Evolutionary conservation across 1,284 basidiomycete species (phyloP).

Genomic region (Leccinum subrobustum): DNA sequence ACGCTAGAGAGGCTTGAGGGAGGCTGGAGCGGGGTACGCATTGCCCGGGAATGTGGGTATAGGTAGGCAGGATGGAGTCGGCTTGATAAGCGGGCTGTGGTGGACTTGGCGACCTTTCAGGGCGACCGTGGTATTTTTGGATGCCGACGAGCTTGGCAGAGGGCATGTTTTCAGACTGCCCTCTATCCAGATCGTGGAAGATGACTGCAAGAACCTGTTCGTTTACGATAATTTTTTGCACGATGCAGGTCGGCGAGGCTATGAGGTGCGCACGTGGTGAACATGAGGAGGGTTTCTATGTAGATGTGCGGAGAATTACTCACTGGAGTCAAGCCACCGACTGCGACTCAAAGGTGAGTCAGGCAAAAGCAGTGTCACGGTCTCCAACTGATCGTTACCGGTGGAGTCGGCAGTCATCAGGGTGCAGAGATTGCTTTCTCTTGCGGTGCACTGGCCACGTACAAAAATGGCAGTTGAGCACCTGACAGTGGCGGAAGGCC

Average conservation of each 20-base stretch:
- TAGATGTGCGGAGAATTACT: slow-evolving; percentile 37
- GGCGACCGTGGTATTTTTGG: slow-evolving; percentile 44
- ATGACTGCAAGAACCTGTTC: slow-evolving; percentile 58
- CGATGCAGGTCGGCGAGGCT: slow-evolving; percentile 54
- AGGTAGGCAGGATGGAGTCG: slow-evolving; percentile 33
- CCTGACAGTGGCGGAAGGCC: slow-evolving; percentile 51
- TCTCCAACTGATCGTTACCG: slow-evolving; percentile 39
- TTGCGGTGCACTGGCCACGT: slow-evolving; percentile 45
- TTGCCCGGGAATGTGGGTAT: slow-evolving; percentile 35
- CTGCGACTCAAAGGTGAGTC: slow-evolving; percentile 60
- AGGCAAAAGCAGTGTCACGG: slow-evolving; percentile 54
- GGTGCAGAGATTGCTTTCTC: slow-evolving; percentile 50
- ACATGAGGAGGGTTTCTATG: slow-evolving; percentile 22
- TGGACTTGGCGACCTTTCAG: slow-evolving; percentile 33
- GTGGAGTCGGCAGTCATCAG: slow-evolving; percentile 33
- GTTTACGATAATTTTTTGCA: slow-evolving; percentile 68
- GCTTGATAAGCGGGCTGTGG: slow-evolving; percentile 28
- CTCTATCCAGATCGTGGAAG: slow-evolving; percentile 64
- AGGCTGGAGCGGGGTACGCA: slow-evolving; percentile 36
- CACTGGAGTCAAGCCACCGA: slow-evolving; percentile 55
- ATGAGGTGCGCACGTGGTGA: slow-evolving; percentile 26
- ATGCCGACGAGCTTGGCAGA: slow-evolving; percentile 56
- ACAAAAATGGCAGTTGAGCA: slow-evolving; percentile 61
- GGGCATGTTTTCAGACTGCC: slow-evolving; percentile 47
- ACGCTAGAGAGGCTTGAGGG: slow-evolving; percentile 35